Evolutionary conservation across 148 eudicot genomes (phyloP).

Genomic region (Drosera capensis): DNA sequence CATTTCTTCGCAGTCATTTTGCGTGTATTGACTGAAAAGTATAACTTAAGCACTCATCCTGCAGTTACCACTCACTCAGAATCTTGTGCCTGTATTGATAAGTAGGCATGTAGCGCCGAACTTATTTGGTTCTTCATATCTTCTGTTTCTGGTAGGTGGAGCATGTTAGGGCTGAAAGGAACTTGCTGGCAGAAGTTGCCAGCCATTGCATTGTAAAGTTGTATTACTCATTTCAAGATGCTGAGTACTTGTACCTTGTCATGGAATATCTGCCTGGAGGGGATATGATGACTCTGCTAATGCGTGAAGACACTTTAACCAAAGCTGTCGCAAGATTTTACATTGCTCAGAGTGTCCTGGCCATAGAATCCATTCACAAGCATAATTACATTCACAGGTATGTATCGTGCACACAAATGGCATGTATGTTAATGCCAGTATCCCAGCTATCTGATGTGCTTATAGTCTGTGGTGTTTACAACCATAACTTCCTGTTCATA

Average conservation of each 20-base stretch:
- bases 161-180: conserved; percentile 73
- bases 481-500: too few relatives aligned
- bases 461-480: neutral
- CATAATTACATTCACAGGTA: conserved; percentile 66
- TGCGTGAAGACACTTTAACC: conserved; percentile 59
- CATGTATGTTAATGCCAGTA: neutral
- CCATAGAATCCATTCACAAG: conserved; percentile 58
- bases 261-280: conserved; percentile 83
- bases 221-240: conserved; percentile 60
- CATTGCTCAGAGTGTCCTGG: conserved; percentile 59
- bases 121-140: conserved; percentile 7
- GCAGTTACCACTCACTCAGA: neutral
- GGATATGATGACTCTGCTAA: conserved; percentile 62
- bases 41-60: too few relatives aligned
- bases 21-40: too few relatives aligned
- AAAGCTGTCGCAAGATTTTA: conserved; percentile 69
- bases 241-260: conserved; percentile 52
- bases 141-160: conserved; percentile 33
- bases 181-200: conserved; percentile 63
- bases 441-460: neutral
- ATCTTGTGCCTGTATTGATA: too few relatives aligned
- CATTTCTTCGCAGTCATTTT: too few relatives aligned
- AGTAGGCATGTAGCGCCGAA: too few relatives aligned
- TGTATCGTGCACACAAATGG: neutral
- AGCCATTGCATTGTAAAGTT: conserved; percentile 67